A percentile compares a stretch with the other conserved stretches of the same genome.
Conservation (phyloP, 1,139 yeast genomes). For the Oligophagozyma castellii region DNA sequence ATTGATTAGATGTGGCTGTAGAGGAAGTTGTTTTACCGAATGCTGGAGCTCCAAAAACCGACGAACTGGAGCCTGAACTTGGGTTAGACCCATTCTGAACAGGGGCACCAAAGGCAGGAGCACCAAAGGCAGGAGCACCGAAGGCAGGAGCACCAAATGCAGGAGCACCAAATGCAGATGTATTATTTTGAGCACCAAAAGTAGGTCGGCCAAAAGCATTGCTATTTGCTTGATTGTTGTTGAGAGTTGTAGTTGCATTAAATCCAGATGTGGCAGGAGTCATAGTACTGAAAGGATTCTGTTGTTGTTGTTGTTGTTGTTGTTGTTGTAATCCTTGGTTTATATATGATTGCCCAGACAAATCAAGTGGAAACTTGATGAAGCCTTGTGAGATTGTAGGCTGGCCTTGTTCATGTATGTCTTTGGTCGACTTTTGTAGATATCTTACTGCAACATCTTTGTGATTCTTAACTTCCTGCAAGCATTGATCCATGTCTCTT, state of each 20-base stretch:
- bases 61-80: not conserved
- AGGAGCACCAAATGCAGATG: constrained; percentile 8
- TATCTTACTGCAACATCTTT: constrained; percentile 42
- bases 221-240: not conserved
- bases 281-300: constrained; percentile 4
- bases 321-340: constrained; percentile 2
- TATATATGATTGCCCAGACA: constrained; percentile 11
- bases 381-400: constrained; percentile 27
- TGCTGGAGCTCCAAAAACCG: constrained; percentile 5
- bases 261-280: constrained; percentile 3
- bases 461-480: constrained; percentile 29
- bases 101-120: constrained; percentile 3
- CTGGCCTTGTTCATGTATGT: constrained; percentile 17
- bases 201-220: constrained; percentile 14
- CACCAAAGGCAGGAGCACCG: constrained; percentile 4
- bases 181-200: constrained; percentile 4
- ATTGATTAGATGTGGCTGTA: no score
- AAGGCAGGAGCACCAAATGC: constrained; percentile 6
- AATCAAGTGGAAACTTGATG: constrained; percentile 26
- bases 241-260: constrained; percentile 1
- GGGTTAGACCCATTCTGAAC: not conserved
- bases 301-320: constrained; percentile 1
- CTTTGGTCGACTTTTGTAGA: constrained; percentile 35
- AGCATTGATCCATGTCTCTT: constrained; percentile 35
- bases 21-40: constrained; percentile 2